Conservation (phyloP, 1,139 yeast genomes). For the Geotrichum restrictum region DNA sequence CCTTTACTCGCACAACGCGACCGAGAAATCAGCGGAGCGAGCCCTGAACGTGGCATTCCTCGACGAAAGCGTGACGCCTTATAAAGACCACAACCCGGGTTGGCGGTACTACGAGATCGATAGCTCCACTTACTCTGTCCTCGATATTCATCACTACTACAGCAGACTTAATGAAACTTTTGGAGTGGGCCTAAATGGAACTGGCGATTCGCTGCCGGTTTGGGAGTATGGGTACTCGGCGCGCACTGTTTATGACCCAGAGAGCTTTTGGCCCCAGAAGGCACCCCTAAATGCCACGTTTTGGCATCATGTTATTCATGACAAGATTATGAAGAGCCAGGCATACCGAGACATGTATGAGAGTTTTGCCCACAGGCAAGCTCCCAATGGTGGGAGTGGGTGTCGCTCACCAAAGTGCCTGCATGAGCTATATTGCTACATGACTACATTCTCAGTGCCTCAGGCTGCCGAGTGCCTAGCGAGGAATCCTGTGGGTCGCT, state of each 20-base stretch:
- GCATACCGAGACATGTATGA: constrained; percentile 11
- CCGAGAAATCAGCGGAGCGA: constrained; percentile 42
- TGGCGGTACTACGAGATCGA: constrained; percentile 73
- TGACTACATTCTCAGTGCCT: constrained; percentile 22
- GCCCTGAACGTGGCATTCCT: constrained; percentile 55
- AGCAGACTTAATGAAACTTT: constrained; percentile 39
- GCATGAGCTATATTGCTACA: constrained; percentile 17
- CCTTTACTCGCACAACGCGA: constrained; percentile 44
- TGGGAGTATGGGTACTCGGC: constrained; percentile 30
- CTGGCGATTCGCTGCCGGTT: constrained; percentile 4
- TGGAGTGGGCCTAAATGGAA: constrained; percentile 31
- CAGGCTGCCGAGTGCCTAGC: constrained; percentile 17
- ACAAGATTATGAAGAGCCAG: constrained; percentile 10
- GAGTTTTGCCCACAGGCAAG: constrained; percentile 9
- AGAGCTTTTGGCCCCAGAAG: constrained; percentile 24
- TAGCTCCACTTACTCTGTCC: constrained; percentile 54
- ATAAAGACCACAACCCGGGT: constrained; percentile 56
- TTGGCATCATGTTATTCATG: constrained; percentile 28
- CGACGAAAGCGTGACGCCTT: constrained; percentile 52
- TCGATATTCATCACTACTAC: constrained; percentile 57
- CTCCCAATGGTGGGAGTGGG: constrained; percentile 11
- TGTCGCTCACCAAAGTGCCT: constrained; percentile 8
- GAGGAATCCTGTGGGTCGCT: background rate
- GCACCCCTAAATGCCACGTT: constrained; percentile 29
- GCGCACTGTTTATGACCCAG: constrained; percentile 25